Evolutionary conservation across 2,329 filamentous ascomycete species (phyloP).

Genomic region (Cercospora zeae-maydis): DNA sequence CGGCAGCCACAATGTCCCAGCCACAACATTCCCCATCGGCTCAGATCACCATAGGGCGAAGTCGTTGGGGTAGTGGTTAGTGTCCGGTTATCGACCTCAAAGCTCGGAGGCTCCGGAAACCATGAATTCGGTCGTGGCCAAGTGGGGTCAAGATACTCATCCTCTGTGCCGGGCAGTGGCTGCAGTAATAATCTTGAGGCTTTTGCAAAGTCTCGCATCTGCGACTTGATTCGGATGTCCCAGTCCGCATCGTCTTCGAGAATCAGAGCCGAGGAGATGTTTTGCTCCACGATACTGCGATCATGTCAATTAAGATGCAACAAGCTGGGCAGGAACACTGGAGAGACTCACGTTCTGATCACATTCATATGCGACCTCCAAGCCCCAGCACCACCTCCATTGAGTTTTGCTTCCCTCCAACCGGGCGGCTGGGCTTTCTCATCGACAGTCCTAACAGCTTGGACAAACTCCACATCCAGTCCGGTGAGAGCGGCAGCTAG

Average conservation of each 20-base stretch:
- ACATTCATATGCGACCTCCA: slow-evolving; percentile 9
- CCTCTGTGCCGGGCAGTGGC: neutral
- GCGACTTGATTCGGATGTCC: neutral
- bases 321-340: too few relatives aligned
- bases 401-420: neutral
- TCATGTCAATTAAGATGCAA: neutral
- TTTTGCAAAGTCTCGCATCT: neutral
- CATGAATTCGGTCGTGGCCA: neutral
- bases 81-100: neutral
- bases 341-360: neutral
- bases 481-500: slow-evolving; percentile 46
- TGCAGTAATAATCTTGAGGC: neutral
- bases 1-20: neutral
- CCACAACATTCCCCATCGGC: neutral
- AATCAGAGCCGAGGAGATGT: neutral
- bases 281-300: neutral
- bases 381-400: neutral
- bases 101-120: neutral
- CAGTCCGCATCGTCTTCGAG: neutral
- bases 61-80: neutral
- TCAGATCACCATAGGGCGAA: neutral
- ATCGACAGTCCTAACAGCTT: neutral
- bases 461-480: slow-evolving; percentile 44
- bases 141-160: neutral
- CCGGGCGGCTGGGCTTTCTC: neutral